Conservation (phyloP, 495 filamentous ascomycete species). For the Neurospora sp. region DNA sequence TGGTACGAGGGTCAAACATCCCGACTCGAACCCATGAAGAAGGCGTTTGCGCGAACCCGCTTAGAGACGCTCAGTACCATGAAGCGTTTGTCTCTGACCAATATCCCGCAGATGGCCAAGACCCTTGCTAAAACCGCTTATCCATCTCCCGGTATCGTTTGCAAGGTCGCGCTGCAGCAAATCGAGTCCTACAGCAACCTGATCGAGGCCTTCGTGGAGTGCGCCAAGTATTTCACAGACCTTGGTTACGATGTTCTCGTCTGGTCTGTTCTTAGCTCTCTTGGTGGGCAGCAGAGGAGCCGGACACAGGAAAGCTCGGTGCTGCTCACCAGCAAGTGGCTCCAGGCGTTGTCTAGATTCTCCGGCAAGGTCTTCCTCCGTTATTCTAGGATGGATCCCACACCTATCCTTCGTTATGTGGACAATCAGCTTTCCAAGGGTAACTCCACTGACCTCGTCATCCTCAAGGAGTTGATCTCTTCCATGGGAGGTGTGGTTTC, state of each 20-base stretch:
- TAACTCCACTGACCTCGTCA: slow-evolving; percentile 75
- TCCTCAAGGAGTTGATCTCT: slow-evolving; percentile 76
- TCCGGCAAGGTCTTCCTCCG: slow-evolving; percentile 79
- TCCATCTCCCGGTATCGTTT: slow-evolving; percentile 82
- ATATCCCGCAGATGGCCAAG: slow-evolving; percentile 74
- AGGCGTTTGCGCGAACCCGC: slow-evolving; percentile 64
- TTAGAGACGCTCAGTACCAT: slow-evolving; percentile 71
- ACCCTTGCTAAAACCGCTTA: slow-evolving; percentile 79
- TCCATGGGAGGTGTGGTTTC: slow-evolving; percentile 90
- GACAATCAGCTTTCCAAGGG: slow-evolving; percentile 68
- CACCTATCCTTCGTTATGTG: slow-evolving; percentile 82
- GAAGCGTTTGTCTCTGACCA: slow-evolving; percentile 76
- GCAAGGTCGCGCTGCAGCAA: slow-evolving; percentile 73
- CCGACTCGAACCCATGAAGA: slow-evolving; percentile 63
- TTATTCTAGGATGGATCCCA: slow-evolving; percentile 69
- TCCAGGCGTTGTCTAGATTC: slow-evolving; percentile 75
- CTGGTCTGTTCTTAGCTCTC: slow-evolving; percentile 72
- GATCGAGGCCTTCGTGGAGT: slow-evolving; percentile 86
- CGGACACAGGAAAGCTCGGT: slow-evolving; percentile 70
- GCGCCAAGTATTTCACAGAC: slow-evolving; percentile 83
- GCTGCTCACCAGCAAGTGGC: slow-evolving; percentile 80
- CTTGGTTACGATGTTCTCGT: slow-evolving; percentile 88
- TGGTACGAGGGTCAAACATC: slow-evolving; percentile 76
- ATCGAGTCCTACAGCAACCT: slow-evolving; percentile 89
- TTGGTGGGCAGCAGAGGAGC: slow-evolving; percentile 64